Conservation (phyloP, 495 filamentous ascomycete species). For the Penicillium mononematosum region DNA sequence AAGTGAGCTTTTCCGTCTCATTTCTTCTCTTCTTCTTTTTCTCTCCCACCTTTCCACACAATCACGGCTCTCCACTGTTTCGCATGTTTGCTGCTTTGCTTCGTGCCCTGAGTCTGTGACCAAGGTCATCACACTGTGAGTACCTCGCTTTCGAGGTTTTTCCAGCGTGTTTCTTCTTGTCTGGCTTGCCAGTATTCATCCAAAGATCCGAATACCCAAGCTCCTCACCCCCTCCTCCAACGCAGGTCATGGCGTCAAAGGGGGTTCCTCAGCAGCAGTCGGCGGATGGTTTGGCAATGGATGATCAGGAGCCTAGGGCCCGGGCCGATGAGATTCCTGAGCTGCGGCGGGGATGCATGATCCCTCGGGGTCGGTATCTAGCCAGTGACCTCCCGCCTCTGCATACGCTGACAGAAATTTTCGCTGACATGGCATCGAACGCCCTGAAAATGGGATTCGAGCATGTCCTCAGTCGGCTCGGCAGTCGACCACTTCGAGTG, state of each 20-base stretch:
- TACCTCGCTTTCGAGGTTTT: not conserved
- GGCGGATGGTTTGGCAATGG: slow-evolving; percentile 12
- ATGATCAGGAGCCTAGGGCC: slow-evolving; percentile 7
- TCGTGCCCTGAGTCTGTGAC: not conserved
- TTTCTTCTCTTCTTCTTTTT: not conserved
- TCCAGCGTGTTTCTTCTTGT: not conserved
- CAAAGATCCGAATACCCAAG: not conserved
- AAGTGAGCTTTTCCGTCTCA: too few relatives aligned
- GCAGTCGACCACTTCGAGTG: slow-evolving; percentile 52
- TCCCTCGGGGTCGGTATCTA: slow-evolving; percentile 19
- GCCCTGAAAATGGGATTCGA: slow-evolving; percentile 39
- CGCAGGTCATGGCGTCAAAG: slow-evolving; percentile 1
- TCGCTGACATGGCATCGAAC: slow-evolving; percentile 41
- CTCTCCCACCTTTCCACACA: not conserved
- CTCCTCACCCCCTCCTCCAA: not conserved
- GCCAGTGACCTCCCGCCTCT: slow-evolving; percentile 44
- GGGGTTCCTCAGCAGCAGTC: not conserved
- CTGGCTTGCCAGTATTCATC: not conserved
- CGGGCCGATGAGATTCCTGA: slow-evolving; percentile 16
- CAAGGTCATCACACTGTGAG: not conserved
- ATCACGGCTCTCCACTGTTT: not conserved
- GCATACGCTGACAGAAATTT: slow-evolving; percentile 49
- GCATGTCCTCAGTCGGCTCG: slow-evolving; percentile 36
- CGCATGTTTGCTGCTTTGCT: not conserved
- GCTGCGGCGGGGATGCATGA: slow-evolving; percentile 4